Evolutionary conservation across 352 stramenopile genomes (phyloP).

Genomic region (Peronosclerospora sorghi): DNA sequence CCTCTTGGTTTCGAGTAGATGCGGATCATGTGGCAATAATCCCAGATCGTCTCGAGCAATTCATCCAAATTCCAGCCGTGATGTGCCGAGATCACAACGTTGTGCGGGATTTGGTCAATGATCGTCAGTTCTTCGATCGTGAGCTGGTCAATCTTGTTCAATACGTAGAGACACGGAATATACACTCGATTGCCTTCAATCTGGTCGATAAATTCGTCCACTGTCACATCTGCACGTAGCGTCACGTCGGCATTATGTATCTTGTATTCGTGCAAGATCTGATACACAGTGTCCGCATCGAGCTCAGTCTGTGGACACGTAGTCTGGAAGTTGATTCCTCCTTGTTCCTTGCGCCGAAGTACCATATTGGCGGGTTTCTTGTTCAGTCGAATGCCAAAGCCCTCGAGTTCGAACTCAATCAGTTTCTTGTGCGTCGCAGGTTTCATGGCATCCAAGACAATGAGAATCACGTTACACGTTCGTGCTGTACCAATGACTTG

Average conservation of each 20-base stretch:
- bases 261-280: constrained; percentile 98
- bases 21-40: constrained; percentile 96
- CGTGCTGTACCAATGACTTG: constrained; percentile 95
- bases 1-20: constrained; percentile 98
- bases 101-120: constrained; percentile 97
- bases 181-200: constrained; percentile 98
- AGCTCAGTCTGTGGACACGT: constrained; percentile 87
- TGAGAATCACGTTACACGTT: constrained; percentile 98
- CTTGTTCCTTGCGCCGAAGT: constrained; percentile 93
- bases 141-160: constrained; percentile 99
- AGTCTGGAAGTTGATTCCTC: constrained; percentile 96
- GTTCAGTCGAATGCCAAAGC: constrained; percentile 98
- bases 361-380: constrained; percentile 95
- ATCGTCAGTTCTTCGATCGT: constrained; percentile 98
- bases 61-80: constrained; percentile 99
- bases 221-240: constrained; percentile 90
- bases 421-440: constrained; percentile 97
- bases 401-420: constrained; percentile 97
- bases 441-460: constrained; percentile 96
- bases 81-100: constrained; percentile 94
- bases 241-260: constrained; percentile 97
- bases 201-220: constrained; percentile 98
- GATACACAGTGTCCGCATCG: constrained; percentile 88
- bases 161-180: constrained; percentile 96
- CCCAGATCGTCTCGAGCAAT: constrained; percentile 95